Conservation (phyloP, 2,329 filamentous ascomycete genomes). For the Beauveria sp. region DNA sequence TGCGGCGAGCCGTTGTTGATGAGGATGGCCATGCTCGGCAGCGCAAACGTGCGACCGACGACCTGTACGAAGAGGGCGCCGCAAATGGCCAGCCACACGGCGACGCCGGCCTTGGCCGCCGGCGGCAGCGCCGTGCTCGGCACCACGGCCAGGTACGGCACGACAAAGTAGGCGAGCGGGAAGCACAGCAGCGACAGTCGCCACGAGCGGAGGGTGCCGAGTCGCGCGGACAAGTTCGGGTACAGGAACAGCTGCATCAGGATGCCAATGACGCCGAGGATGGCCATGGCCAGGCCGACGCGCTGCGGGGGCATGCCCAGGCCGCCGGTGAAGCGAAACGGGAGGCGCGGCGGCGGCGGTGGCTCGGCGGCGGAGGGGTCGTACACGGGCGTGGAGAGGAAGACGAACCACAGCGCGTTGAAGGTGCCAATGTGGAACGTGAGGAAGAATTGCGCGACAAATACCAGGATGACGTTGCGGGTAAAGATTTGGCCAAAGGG, state of each 20-base stretch:
- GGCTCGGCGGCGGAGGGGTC: slow-evolving; percentile 26
- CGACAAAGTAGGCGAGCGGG: slow-evolving; percentile 59
- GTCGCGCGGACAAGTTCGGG: slow-evolving; percentile 54
- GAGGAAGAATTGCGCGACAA: slow-evolving; percentile 62
- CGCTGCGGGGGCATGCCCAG: slow-evolving; percentile 63
- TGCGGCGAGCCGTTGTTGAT: slow-evolving; percentile 42
- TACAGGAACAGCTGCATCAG: slow-evolving; percentile 55
- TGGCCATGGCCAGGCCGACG: slow-evolving; percentile 71
- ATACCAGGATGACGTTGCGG: slow-evolving; percentile 42
- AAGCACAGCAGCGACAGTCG: slow-evolving; percentile 63
- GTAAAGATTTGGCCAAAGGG: slow-evolving; percentile 49
- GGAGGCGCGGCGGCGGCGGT: slow-evolving; percentile 28
- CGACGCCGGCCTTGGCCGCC: slow-evolving; percentile 41
- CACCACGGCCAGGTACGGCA: slow-evolving; percentile 64
- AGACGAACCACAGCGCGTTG: slow-evolving; percentile 68
- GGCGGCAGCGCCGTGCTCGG: slow-evolving; percentile 46
- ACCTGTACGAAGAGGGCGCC: slow-evolving; percentile 58
- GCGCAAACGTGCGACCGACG: slow-evolving; percentile 55
- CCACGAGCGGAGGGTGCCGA: slow-evolving; percentile 63
- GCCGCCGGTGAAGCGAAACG: slow-evolving; percentile 64
- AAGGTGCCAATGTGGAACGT: slow-evolving; percentile 69
- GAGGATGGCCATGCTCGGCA: slow-evolving; percentile 38
- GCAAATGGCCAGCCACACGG: slow-evolving; percentile 58
- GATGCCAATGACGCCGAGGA: slow-evolving; percentile 70
- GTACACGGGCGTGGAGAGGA: slow-evolving; percentile 64